Base-by-base conservation (phyloP, 345 rosid genomes). In the Adansonia digitata region DNA sequence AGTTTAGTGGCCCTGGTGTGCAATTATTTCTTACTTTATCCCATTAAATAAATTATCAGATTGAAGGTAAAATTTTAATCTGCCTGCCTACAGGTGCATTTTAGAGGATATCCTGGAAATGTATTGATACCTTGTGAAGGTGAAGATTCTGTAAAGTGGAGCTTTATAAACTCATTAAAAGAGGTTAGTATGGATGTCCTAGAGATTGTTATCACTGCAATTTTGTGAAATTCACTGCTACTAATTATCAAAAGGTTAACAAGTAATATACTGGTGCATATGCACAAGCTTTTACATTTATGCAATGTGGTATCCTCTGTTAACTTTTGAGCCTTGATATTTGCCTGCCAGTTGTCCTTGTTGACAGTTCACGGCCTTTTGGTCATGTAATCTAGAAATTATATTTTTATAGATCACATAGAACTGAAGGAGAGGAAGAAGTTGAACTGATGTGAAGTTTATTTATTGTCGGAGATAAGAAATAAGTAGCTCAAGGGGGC, bases 71-170 rank as follows among this genome's bases (percentile, higher is more conserved):
- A 26, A 26, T 48, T 70, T 67, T 55, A 5, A 10, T 55, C 70
- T 76, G 71, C 35, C 72, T 73, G 71, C 34, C 67, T 87, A 75
- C 84, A 95, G 99, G 88, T 95, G 48, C 99, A 95, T 83, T 91
- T 92, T 73, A 85, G 99, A 82, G 97, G 99, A 69, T 95, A 92
- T 85, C 99, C 99, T 0, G 86, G 74, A 80, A 87, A 84, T 78
- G 62, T 91, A 35, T 82, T 92, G 84, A 82, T 84, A 46, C 98
- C 99, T 14, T 91, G 96, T 78, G 96, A 92, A 83, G 97, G 96
- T 74, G 97, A 92, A 86, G 99, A 92, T 78, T 83, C 91, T 72
- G 91, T 88, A 5, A 95, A 95, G 72, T 90, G 99, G 99, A 91
- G 85, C 89, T 95, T 88, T 74, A 90, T 95, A 81, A 92, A 91